phyloP scores from a whole-genome alignment of 75 land plant species.

The Ceratopteris richardii region DNA sequence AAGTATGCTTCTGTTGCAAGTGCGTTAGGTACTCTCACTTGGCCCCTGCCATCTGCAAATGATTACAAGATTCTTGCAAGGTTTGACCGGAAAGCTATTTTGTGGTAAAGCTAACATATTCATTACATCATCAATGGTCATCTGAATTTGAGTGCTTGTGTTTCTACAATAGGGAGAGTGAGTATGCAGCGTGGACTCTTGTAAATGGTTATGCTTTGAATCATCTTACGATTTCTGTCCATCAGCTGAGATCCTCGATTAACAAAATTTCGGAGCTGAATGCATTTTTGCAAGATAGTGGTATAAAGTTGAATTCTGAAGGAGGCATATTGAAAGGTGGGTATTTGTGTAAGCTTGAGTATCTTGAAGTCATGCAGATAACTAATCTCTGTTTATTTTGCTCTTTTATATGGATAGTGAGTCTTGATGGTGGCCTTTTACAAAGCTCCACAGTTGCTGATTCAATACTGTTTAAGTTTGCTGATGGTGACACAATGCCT shows the following conservation, averaged over 20 bases:
- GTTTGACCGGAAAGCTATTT: no score
- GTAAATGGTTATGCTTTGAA: constrained; percentile 97
- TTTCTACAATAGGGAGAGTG: constrained; percentile 90
- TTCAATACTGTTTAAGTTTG: constrained; percentile 52
- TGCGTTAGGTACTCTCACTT: constrained; percentile 67
- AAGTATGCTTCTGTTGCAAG: constrained; percentile 80
- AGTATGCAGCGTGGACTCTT: constrained; percentile 99
- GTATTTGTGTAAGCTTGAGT: no score
- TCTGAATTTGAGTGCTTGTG: no score
- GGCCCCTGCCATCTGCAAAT: constrained; percentile 60
- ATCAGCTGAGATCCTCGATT: constrained; percentile 65
- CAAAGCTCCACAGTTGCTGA: constrained; percentile 99
- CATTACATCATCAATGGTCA: no score
- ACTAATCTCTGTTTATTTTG: not conserved
- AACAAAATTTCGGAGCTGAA: constrained; percentile 57
- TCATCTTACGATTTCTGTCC: constrained; percentile 87
- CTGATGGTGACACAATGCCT: constrained; percentile 50
- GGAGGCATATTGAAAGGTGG: constrained; percentile 91
- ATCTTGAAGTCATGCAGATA: no score
- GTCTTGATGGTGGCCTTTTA: constrained; percentile 88
- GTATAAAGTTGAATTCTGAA: constrained; percentile 82
- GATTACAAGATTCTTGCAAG: constrained; percentile 73
- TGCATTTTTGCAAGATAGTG: constrained; percentile 63
- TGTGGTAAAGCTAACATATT: no score
- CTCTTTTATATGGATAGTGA: constrained; percentile 42